Evolutionary conservation across 441 rosid genomes (phyloP), one percentile per base, ranked within the genome.

Genomic region (Brassica balearica): DNA sequence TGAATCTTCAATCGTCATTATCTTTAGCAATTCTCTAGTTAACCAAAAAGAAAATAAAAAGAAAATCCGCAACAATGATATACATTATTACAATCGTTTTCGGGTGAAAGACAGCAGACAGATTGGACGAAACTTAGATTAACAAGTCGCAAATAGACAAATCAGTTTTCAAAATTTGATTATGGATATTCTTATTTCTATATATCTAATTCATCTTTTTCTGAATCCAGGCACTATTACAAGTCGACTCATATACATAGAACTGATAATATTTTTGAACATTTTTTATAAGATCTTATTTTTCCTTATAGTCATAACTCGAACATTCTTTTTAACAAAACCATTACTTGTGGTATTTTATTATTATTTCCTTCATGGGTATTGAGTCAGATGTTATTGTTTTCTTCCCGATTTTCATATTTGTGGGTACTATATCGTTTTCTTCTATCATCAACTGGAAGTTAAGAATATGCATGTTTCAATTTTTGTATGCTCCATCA

Each of bases 201-300:
- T 25, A 63, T 36, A 48, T 19, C 23, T 43, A 36, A 9, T 10
- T 74, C 4, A 20, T 36, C 9, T 23, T 23, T 58, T 48, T 65
- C 78, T 67, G 68, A 67, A 59, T 58, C 12, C 36, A 55, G 67
- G 72, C 78, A 15, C 32, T 32, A 75, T 67, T 67, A 64, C 48
- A 41, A 23, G 46, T 51, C 2, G 27, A 23, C 19, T 9, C 34
- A 66, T 55, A 66, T 74, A 56, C 78, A 75, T 41, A 58, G 58
- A 75, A 67, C 78, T 56, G 78, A 66, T 5, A 5, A 32, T 53
- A 51, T 19, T 51, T 51, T 51, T 51, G 58, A 51, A 51, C 3
- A n/a, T 51, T 14, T 51, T 51, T 14, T 11, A 46, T 46, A 46
- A 46, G 53, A 46, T 14, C 15, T 46, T 46, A 46, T 46, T 51